phyloP scores from a whole-genome alignment of 73 alveolate genomes.

The Paramecium primaurelia region DNA sequence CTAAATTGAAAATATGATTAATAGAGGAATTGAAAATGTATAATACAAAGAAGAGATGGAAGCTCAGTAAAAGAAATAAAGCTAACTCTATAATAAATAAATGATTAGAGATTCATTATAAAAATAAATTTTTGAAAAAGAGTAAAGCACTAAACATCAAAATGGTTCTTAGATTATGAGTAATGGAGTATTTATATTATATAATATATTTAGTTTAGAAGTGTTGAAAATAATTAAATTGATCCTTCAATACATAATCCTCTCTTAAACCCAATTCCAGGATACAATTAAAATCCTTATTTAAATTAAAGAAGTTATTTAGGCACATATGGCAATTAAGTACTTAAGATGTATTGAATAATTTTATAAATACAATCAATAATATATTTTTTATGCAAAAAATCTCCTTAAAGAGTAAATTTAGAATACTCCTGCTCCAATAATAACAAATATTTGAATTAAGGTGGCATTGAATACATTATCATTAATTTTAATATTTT shows the following conservation, averaged over 20 bases:
- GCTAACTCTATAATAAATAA: neutral
- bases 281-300: conserved; percentile 31
- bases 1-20: neutral
- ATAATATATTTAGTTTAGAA: neutral
- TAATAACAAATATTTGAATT: neutral
- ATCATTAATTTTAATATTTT: conserved; percentile 37
- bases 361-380: neutral
- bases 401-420: conserved; percentile 30
- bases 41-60: neutral
- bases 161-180: neutral
- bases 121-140: neutral
- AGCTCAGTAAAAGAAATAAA: neutral
- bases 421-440: conserved; percentile 17
- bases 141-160: neutral
- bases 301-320: neutral
- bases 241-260: conserved; percentile 24
- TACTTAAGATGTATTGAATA: conserved; percentile 32
- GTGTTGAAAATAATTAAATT: neutral
- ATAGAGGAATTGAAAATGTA: conserved; percentile 25
- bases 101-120: neutral
- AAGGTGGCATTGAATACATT: conserved; percentile 26
- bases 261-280: neutral
- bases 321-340: conserved; percentile 23
- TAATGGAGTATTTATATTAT: neutral
- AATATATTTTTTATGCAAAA: neutral